A percentile compares a stretch with the other conserved stretches of the same genome.
Conservation (phyloP, 495 filamentous ascomycete genomes). For the Tirmania nivea region DNA sequence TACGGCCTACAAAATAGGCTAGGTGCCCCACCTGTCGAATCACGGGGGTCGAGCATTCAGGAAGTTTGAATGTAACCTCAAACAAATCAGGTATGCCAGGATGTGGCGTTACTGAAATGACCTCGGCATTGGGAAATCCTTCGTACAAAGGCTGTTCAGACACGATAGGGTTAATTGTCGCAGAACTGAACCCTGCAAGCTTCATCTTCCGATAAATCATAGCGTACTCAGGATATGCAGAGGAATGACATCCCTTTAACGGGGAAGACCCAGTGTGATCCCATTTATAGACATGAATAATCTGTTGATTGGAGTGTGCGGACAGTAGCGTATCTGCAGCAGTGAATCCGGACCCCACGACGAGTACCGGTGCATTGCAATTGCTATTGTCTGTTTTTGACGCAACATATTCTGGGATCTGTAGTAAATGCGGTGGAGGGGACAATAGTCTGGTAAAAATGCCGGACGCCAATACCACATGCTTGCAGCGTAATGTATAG, state of each 20-base stretch:
- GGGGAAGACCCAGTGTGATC: slow-evolving; percentile 34
- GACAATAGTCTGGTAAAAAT: slow-evolving; percentile 37
- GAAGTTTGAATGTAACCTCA: not conserved
- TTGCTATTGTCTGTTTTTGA: not conserved
- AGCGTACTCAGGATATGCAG: slow-evolving; percentile 47
- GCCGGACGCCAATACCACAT: slow-evolving; percentile 41
- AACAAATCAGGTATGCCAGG: not conserved
- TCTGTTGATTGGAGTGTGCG: slow-evolving; percentile 27
- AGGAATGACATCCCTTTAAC: slow-evolving; percentile 37
- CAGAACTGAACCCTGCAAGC: slow-evolving; percentile 20
- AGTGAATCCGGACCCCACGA: slow-evolving; percentile 44
- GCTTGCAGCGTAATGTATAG: slow-evolving; percentile 29
- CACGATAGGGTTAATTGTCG: slow-evolving; percentile 25
- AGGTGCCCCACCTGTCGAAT: not conserved
- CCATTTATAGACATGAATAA: slow-evolving; percentile 45
- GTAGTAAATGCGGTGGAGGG: slow-evolving; percentile 28
- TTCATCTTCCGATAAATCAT: slow-evolving; percentile 44
- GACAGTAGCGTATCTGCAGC: slow-evolving; percentile 43
- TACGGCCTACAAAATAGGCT: slow-evolving; percentile 27
- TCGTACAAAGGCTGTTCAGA: slow-evolving; percentile 27
- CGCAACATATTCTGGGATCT: slow-evolving; percentile 12
- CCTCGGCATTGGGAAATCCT: slow-evolving; percentile 35
- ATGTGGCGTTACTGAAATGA: slow-evolving; percentile 9
- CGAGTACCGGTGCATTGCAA: slow-evolving; percentile 24
- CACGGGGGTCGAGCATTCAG: not conserved